A percentile compares a stretch with the other conserved stretches of the same genome.
Conservation (phyloP, 192 early-diverging fungal genomes). For the Backusella morwellensis region DNA sequence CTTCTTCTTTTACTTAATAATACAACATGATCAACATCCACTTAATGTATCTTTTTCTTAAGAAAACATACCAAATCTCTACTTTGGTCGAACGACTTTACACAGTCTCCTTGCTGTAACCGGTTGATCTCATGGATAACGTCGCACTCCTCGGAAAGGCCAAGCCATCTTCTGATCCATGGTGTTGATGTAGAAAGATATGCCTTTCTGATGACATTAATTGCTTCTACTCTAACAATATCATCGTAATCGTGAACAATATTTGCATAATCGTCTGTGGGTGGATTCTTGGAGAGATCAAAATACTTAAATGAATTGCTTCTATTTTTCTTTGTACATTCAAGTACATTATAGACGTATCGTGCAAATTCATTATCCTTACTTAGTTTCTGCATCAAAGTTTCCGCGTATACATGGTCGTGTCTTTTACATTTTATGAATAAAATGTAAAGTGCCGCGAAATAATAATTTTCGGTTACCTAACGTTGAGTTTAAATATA, state of each 20-base stretch:
- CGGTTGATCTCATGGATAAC: neutral
- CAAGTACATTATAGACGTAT: neutral
- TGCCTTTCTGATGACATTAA: neutral
- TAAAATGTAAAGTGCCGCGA: neutral
- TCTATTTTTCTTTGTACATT: neutral
- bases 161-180: neutral
- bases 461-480: neutral
- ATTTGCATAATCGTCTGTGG: neutral
- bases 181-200: neutral
- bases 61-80: neutral
- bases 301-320: neutral
- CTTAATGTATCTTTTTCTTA: neutral
- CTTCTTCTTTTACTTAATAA: neutral
- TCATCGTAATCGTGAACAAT: neutral
- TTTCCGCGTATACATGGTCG: neutral
- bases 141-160: neutral
- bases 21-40: neutral
- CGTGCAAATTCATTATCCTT: neutral
- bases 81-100: neutral
- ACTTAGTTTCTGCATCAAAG: neutral
- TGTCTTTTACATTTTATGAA: neutral
- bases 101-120: neutral
- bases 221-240: neutral
- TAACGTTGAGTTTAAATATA: neutral
- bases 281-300: neutral